Conservation (phyloP, 1,139 yeast species). For the Scheffersomyces cryptocercus region DNA sequence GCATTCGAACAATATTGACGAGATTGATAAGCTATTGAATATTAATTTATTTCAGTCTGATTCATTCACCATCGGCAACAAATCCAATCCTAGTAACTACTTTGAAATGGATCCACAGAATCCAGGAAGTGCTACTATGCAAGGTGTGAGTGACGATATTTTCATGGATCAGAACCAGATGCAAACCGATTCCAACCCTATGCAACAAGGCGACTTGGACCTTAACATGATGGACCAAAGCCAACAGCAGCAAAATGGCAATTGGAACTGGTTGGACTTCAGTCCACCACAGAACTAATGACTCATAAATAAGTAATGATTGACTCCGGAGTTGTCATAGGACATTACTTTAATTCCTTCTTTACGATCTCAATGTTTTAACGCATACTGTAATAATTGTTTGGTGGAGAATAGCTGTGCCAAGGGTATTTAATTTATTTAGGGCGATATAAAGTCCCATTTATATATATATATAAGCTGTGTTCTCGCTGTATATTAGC, state of each 20-base stretch:
- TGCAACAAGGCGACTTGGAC: background rate
- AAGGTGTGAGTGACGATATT: slow-evolving; percentile 17
- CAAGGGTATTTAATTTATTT: too few species aligned
- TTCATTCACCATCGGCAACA: slow-evolving; percentile 21
- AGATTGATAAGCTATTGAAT: slow-evolving; percentile 42
- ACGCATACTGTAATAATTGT: too few species aligned
- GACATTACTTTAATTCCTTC: too few species aligned
- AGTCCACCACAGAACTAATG: slow-evolving; percentile 3
- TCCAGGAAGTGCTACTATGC: slow-evolving; percentile 4
- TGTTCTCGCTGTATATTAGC: too few species aligned
- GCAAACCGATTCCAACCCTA: too few species aligned
- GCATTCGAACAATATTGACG: slow-evolving; percentile 26
- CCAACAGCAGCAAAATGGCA: slow-evolving; percentile 1
- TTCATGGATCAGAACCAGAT: background rate
- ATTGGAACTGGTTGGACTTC: slow-evolving; percentile 19
- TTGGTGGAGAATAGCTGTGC: too few species aligned
- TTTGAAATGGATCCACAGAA: background rate
- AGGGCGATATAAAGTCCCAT: too few species aligned
- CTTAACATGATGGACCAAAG: background rate
- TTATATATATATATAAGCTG: too few species aligned
- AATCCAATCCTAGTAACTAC: background rate
- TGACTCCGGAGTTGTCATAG: background rate
- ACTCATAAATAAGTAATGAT: background rate
- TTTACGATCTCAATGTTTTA: too few species aligned
- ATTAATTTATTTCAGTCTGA: slow-evolving; percentile 43